A percentile compares a stretch with the other conserved stretches of the same genome.
Conservation (phyloP, 139 green algal genomes). For the Volvox reticuliferus region DNA sequence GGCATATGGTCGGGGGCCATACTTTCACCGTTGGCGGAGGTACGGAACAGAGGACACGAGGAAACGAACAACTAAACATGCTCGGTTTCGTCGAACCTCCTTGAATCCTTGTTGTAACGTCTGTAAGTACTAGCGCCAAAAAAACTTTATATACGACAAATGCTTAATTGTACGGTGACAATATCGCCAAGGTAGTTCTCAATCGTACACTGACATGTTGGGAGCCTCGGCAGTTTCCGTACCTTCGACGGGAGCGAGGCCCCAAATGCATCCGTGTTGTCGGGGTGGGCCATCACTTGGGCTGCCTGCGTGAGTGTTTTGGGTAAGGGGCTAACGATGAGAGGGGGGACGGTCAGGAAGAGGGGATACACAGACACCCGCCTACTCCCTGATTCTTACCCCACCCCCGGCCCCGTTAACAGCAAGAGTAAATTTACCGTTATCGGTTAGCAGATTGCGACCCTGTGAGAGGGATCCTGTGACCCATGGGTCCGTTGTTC, state of each 20-base stretch:
- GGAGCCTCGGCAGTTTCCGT: too few species aligned
- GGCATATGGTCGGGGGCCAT: too few species aligned
- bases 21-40: too few species aligned
- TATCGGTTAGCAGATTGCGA: too few species aligned
- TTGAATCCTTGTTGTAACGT: neutral
- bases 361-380: neutral
- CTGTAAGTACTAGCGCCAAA: neutral
- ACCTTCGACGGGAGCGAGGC: neutral
- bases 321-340: neutral
- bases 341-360: neutral
- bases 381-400: neutral
- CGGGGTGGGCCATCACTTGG: conserved; percentile 53
- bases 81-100: too few species aligned
- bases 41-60: too few species aligned
- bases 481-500: too few species aligned
- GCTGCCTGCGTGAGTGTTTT: conserved; percentile 4
- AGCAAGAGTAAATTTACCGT: neutral
- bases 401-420: neutral
- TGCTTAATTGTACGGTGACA: neutral
- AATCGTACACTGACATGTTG: neutral
- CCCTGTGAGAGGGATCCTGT: too few species aligned
- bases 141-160: neutral
- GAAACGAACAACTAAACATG: too few species aligned
- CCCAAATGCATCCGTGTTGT: conserved; percentile 24
- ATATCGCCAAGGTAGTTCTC: neutral